Evolutionary conservation across 2,329 filamentous ascomycete genomes (phyloP).

Genomic region (Fusarium torulosum): DNA sequence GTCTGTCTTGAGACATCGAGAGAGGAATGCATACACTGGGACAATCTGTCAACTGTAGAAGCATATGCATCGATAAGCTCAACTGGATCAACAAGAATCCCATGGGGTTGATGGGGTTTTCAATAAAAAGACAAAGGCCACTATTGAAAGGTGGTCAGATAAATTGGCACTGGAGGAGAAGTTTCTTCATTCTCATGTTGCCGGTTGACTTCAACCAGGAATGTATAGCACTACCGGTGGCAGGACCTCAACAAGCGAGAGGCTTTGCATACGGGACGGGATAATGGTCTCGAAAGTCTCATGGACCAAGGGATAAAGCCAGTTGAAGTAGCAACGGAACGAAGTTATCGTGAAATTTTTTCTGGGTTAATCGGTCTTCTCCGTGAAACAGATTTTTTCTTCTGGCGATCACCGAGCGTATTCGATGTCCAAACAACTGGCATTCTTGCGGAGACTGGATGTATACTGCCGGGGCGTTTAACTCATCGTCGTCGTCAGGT

Average conservation of each 20-base stretch:
- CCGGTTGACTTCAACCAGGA: conserved; percentile 26
- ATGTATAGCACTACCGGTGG: not conserved
- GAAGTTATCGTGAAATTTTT: conserved; percentile 27
- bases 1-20: conserved; percentile 12
- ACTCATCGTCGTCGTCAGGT: conserved; percentile 5
- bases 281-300: conserved; percentile 7
- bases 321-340: conserved; percentile 24
- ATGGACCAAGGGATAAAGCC: conserved; percentile 12
- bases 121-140: not conserved
- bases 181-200: not conserved
- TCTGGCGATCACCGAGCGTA: not conserved
- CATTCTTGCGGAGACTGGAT: conserved; percentile 12
- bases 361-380: conserved; percentile 3
- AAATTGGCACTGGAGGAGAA: not conserved
- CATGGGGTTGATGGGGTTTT: not conserved
- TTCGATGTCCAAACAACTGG: conserved; percentile 6
- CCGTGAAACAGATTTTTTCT: not conserved
- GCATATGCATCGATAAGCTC: not conserved
- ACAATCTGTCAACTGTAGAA: not conserved
- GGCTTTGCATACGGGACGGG: not conserved
- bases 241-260: not conserved
- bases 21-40: conserved; percentile 1
- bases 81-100: not conserved
- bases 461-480: conserved; percentile 21
- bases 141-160: not conserved